A percentile compares a stretch with the other conserved stretches of the same genome.
These are phyloP conservation scores for Sphaerosporella brunnea DNA, from an alignment of 495 filamentous ascomycete genomes.

Conservation along the genomic window DNA sequence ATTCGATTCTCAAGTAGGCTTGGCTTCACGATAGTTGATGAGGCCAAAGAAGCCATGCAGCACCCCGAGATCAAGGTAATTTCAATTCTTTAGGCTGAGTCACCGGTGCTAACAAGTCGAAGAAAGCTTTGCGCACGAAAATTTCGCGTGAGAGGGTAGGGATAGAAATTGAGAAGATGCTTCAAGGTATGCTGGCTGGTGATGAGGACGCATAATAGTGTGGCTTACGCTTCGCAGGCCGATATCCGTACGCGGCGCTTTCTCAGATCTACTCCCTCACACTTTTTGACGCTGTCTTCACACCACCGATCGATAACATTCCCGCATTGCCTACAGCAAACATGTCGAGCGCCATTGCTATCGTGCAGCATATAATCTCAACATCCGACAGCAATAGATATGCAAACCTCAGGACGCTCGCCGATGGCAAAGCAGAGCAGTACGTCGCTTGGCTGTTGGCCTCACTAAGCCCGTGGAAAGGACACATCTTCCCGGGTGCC, in stretches of 20 bases:
- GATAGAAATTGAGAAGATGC: constrained; percentile 75
- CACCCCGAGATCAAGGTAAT: constrained; percentile 40
- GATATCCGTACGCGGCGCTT: constrained; percentile 49
- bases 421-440: constrained; percentile 25
- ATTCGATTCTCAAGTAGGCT: constrained; percentile 80
- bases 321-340: constrained; percentile 28
- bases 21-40: constrained; percentile 53
- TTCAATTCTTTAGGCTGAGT: not conserved
- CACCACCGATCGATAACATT: constrained; percentile 35
- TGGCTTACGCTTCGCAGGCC: constrained; percentile 31
- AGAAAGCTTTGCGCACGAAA: constrained; percentile 61
- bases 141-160: constrained; percentile 83
- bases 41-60: constrained; percentile 55
- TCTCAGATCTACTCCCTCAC: constrained; percentile 53
- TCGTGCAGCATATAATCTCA: not conserved
- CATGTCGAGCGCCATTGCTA: not conserved
- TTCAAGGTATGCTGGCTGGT: constrained; percentile 47
- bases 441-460: constrained; percentile 63
- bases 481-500: constrained; percentile 29
- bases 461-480: constrained; percentile 59
- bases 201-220: constrained; percentile 1
- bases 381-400: not conserved
- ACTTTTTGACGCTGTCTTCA: constrained; percentile 69
- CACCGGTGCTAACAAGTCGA: constrained; percentile 6
- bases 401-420: constrained; percentile 1